Evolutionary conservation across 2,329 filamentous ascomycete species (phyloP).

Genomic region (Fusarium nygamai): DNA sequence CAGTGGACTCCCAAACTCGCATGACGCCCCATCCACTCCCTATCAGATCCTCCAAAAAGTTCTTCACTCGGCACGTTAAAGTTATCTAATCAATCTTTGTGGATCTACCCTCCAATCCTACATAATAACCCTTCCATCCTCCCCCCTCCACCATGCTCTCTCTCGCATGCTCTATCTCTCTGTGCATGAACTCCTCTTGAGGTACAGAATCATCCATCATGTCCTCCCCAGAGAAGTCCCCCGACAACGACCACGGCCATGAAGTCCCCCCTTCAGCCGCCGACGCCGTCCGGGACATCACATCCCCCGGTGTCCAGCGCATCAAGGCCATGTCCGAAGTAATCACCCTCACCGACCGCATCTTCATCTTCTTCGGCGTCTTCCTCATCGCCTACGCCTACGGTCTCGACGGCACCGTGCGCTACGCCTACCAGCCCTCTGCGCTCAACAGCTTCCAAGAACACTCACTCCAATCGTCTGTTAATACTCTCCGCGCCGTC

Average conservation of each 20-base stretch:
- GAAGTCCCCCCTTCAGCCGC: constrained; percentile 27
- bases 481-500: constrained; percentile 67
- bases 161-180: not conserved
- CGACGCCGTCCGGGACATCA: constrained; percentile 45
- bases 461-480: constrained; percentile 67
- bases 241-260: constrained; percentile 2
- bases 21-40: constrained; percentile 1
- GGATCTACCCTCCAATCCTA: not conserved
- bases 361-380: constrained; percentile 67
- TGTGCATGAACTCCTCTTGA: not conserved
- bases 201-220: not conserved
- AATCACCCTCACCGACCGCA: constrained; percentile 62
- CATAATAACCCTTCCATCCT: not conserved
- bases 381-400: constrained; percentile 74
- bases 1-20: constrained; percentile 2
- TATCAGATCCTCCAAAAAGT: not conserved
- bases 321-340: constrained; percentile 66
- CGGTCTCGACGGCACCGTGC: constrained; percentile 66
- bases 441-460: constrained; percentile 61
- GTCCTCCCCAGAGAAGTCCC: constrained; percentile 14
- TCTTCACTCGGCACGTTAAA: constrained; percentile 3
- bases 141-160: not conserved
- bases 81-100: constrained; percentile 35
- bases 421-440: constrained; percentile 65
- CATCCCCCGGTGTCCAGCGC: constrained; percentile 65